A percentile compares a stretch with the other conserved stretches of the same genome.
Evolutionary conservation across 768 basidiomycete genomes (phyloP).

Genomic region (Tulasnella sp.): DNA sequence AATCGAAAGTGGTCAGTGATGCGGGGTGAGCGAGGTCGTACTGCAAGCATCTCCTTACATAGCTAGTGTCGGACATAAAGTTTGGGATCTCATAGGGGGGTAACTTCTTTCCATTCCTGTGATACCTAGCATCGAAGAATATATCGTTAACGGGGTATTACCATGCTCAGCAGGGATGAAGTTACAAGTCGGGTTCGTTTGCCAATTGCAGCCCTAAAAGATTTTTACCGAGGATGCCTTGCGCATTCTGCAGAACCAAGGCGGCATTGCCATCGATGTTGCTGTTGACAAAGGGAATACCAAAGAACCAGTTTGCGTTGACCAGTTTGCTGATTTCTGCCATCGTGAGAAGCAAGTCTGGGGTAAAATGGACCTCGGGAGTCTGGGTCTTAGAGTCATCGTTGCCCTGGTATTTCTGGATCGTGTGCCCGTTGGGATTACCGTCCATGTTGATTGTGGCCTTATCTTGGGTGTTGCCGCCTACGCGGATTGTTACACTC

Average conservation of each 20-base stretch:
- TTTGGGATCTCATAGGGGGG: not conserved
- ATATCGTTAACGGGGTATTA: not conserved
- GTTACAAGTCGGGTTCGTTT: slow-evolving; percentile 17
- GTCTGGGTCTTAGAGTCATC: slow-evolving; percentile 43
- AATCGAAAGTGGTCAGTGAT: not conserved
- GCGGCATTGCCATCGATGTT: slow-evolving; percentile 21
- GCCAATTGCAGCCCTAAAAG: slow-evolving; percentile 64
- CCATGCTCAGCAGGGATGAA: not conserved
- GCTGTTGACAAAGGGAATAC: slow-evolving; percentile 32
- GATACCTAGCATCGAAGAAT: not conserved
- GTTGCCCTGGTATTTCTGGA: not conserved
- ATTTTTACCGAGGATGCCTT: slow-evolving; percentile 58
- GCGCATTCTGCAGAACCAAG: slow-evolving; percentile 38
- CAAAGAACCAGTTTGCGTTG: slow-evolving; percentile 59
- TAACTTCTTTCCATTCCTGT: not conserved
- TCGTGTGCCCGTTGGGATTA: not conserved
- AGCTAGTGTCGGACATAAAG: slow-evolving; percentile 2
- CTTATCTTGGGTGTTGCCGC: slow-evolving; percentile 52
- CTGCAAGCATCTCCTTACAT: too few species aligned
- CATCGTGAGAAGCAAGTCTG: slow-evolving; percentile 63
- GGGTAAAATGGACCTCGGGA: slow-evolving; percentile 60
- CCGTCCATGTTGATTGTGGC: not conserved
- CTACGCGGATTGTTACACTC: slow-evolving; percentile 43
- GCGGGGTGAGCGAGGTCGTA: too few species aligned
- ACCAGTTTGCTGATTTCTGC: slow-evolving; percentile 54